Evolutionary conservation across 257 asterid genomes (phyloP).

Genomic region (Echium plantagineum): DNA sequence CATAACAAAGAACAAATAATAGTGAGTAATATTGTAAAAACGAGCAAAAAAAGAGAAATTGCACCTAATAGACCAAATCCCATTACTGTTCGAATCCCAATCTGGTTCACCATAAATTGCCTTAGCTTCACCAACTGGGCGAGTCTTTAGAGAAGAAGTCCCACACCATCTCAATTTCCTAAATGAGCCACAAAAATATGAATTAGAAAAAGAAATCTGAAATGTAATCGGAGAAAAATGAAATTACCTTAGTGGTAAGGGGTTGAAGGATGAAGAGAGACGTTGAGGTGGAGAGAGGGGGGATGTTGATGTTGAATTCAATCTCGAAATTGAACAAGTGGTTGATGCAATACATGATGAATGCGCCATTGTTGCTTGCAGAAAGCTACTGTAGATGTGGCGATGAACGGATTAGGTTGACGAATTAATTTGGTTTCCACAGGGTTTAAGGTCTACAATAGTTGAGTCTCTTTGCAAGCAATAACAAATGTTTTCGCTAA

Average conservation of each 20-base stretch:
- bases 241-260: slow-evolving; percentile 32
- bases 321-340: neutral
- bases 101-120: slow-evolving; percentile 28
- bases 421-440: too few relatives aligned
- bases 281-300: slow-evolving; percentile 4
- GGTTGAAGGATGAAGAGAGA: slow-evolving; percentile 34
- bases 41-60: neutral
- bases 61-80: slow-evolving; percentile 91
- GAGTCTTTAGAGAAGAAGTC: slow-evolving; percentile 17
- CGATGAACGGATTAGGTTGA: too few relatives aligned
- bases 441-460: too few relatives aligned
- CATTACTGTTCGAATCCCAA: slow-evolving; percentile 31
- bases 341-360: slow-evolving; percentile 18
- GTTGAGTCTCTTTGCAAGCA: too few relatives aligned
- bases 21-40: too few relatives aligned
- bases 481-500: too few relatives aligned
- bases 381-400: too few relatives aligned
- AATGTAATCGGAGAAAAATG: neutral
- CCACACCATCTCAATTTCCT: slow-evolving; percentile 32
- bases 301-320: neutral
- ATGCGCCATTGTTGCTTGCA: slow-evolving; percentile 13
- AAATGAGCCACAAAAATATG: neutral
- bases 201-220: neutral
- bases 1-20: too few relatives aligned
- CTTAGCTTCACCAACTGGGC: too few relatives aligned